Base-by-base conservation (phyloP, 371 early-diverging fungal genomes). In the Actinomortierella ambigua region DNA sequence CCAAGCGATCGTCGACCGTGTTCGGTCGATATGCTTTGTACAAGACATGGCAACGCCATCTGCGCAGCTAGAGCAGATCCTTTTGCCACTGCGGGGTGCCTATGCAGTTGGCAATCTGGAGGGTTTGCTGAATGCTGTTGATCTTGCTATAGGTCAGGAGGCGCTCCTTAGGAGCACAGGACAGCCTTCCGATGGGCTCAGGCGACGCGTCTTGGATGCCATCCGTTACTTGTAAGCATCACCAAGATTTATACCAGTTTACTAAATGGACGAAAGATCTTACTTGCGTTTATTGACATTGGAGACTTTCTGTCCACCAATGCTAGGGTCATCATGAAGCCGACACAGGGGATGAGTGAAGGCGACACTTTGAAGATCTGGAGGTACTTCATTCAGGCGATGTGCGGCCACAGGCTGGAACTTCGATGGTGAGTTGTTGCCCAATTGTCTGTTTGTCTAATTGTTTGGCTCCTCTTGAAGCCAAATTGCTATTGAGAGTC, bases 291-390 rank as follows among this genome's bases (percentile, higher is more conserved):
- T 47, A 20, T 49, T 29, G 14, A 24, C 47, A 41, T 40, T 18
- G 22, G 26, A 39, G 13, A 22, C 15, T 47, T 49, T 50, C 7
- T 23, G 48, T 27, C 50, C 28, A 29, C 50, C 50, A 41, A 28
- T 50, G 15, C 44, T 62, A 56, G 63, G 44, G 50, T 50, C 56
- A 3, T 34, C 22, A 51, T 51, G 34, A 43, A 28, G 27, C 63
- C 63, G 11, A 56, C 63, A 27, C 55, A 56, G 39, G 41, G 27
- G 23, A 62, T 56, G 63, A 62, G 63, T 18, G 52, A 62, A 34
- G 40, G 51, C 1, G 52, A 56, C 51, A 23, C 52, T 29, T 46
- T 56, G 52, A 23, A 44, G 24, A 40, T 62, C 41, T 61, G 55
- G 61, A 55, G 55, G 13, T 55, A 61, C 13, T 50, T 54, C 18